Percentiles rank a stretch among this genome's conserved stretches.
Conservation (phyloP, 1,284 basidiomycete species). For the Ustilago xerochloae region DNA sequence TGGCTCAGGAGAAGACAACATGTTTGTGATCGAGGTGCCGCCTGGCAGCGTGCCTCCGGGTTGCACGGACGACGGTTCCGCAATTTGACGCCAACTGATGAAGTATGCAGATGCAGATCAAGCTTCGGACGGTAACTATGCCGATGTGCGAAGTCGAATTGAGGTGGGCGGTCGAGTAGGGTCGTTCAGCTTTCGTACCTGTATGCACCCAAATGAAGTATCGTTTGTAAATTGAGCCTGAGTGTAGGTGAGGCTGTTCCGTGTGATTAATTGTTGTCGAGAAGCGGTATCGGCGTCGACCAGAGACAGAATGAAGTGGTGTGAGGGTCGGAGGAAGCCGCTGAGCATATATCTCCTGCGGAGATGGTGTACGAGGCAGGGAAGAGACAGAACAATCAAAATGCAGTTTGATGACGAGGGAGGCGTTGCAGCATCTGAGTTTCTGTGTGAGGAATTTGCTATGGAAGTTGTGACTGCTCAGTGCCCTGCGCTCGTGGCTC, state of each 20-base stretch:
- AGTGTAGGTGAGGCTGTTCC: too few relatives aligned
- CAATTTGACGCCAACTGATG: not conserved
- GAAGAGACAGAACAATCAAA: not conserved
- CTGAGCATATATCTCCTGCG: not conserved
- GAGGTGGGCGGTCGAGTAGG: not conserved
- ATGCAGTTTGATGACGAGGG: not conserved
- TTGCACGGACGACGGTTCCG: too few relatives aligned
- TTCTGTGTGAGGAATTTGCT: not conserved
- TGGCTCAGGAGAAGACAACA: constrained; percentile 16
- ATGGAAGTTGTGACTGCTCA: not conserved
- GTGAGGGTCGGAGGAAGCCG: not conserved
- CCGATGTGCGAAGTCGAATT: not conserved
- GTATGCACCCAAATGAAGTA: not conserved
- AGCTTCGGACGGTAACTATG: not conserved
- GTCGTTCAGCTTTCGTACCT: not conserved
- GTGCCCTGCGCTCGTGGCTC: too few relatives aligned
- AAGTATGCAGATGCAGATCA: not conserved
- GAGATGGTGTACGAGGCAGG: not conserved
- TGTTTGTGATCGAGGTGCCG: not conserved
- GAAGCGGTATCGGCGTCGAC: too few relatives aligned
- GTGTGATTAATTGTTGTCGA: too few relatives aligned
- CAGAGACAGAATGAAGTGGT: too few relatives aligned
- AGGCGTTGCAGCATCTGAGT: not conserved
- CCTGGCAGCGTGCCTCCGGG: not conserved
- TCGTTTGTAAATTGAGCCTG: too few relatives aligned